Percentiles rank a stretch among this genome's conserved stretches.
Conservation (phyloP, 2,329 filamentous ascomycete species). For the Fusarium dlaminii region DNA sequence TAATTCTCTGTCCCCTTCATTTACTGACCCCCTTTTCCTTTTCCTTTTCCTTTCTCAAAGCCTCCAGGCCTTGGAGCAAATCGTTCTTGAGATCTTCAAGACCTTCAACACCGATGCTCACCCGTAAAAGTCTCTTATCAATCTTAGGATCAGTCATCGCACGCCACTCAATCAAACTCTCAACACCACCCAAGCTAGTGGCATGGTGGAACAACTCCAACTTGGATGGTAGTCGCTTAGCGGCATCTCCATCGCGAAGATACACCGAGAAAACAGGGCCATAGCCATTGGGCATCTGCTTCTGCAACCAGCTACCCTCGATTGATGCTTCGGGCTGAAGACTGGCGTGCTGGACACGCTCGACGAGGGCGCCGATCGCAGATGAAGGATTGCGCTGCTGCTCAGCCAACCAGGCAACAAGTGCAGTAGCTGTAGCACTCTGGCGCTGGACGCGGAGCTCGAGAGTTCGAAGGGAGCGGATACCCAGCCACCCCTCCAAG, state of each 20-base stretch:
- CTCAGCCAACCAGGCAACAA: constrained; percentile 77
- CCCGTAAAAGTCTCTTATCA: constrained; percentile 76
- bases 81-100: constrained; percentile 86
- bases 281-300: constrained; percentile 92
- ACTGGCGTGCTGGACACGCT: constrained; percentile 77
- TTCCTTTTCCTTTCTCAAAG: constrained; percentile 49
- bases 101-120: constrained; percentile 88
- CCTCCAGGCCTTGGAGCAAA: constrained; percentile 72
- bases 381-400: constrained; percentile 54
- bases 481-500: constrained; percentile 90
- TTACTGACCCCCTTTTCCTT: not conserved
- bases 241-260: constrained; percentile 68
- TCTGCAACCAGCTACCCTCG: constrained; percentile 74
- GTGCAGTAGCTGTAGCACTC: constrained; percentile 71
- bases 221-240: constrained; percentile 78
- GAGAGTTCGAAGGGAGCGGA: constrained; percentile 85
- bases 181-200: constrained; percentile 91
- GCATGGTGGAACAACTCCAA: constrained; percentile 90
- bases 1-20: not conserved
- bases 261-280: constrained; percentile 87
- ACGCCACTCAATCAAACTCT: constrained; percentile 96
- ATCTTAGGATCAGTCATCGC: constrained; percentile 83
- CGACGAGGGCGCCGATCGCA: constrained; percentile 64
- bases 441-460: constrained; percentile 84
- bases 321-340: constrained; percentile 72